These are phyloP conservation scores for Fusarium sp. DNA, from an alignment of 2,329 filamentous ascomycete species.

Conservation along the genomic window DNA sequence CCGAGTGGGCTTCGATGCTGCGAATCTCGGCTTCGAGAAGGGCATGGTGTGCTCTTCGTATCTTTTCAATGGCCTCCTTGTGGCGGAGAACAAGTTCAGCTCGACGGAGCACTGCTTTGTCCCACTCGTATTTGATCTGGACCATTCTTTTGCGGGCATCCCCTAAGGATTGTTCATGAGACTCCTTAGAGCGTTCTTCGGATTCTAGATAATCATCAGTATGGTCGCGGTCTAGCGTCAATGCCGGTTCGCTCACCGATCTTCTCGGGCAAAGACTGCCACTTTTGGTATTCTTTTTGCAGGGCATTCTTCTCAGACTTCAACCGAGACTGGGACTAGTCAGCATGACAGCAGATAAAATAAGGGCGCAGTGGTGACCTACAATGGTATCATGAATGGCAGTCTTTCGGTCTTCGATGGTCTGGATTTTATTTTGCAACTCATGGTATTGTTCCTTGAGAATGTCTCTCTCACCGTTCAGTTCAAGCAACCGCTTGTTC, in stretches of 20 bases:
- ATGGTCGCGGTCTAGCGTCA: neutral
- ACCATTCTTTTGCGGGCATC: conserved; percentile 57
- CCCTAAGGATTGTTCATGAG: conserved; percentile 51
- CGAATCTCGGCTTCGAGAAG: conserved; percentile 78
- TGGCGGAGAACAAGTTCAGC: conserved; percentile 66
- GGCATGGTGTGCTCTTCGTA: conserved; percentile 73
- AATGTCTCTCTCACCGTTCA: conserved; percentile 53
- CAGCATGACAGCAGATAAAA: conserved; percentile 26
- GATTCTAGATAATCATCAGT: conserved; percentile 49
- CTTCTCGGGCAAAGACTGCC: conserved; percentile 76
- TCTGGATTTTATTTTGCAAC: conserved; percentile 55
- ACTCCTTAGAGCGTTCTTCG: conserved; percentile 52
- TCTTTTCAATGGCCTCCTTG: conserved; percentile 70
- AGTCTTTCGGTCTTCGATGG: conserved; percentile 59
- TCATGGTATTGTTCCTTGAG: conserved; percentile 54
- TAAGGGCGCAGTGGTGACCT: conserved; percentile 28
- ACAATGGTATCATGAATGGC: conserved; percentile 58
- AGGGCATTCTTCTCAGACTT: conserved; percentile 74
- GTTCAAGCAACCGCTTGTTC: conserved; percentile 63
- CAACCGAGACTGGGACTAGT: conserved; percentile 60
- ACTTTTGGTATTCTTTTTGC: conserved; percentile 75
- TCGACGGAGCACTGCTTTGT: conserved; percentile 68
- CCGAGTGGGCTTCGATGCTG: conserved; percentile 85
- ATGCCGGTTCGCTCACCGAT: conserved; percentile 67
- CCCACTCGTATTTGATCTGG: conserved; percentile 66